These are phyloP conservation scores for Drosera spatulata DNA, from an alignment of 179 eudicot species.

Conservation along the genomic window DNA sequence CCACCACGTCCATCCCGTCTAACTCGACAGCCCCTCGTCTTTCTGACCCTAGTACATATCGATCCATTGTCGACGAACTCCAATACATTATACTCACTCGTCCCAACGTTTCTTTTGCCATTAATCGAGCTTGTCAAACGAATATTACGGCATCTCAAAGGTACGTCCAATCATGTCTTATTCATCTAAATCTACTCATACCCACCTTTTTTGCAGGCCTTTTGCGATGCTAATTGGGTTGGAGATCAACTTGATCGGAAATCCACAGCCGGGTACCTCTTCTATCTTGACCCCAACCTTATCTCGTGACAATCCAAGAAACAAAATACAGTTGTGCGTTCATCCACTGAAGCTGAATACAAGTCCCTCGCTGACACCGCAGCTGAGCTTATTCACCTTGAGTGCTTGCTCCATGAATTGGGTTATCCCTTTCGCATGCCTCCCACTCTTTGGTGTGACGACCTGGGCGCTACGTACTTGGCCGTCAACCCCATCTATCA, in stretches of 20 bases:
- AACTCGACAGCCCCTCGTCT: too few species aligned
- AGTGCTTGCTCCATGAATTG: background rate
- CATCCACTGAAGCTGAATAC: background rate
- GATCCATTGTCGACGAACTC: too few species aligned
- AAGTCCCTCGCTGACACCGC: background rate
- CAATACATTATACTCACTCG: too few species aligned
- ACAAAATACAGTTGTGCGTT: background rate
- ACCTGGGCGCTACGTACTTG: background rate
- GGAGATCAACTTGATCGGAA: background rate
- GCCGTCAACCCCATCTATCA: too few species aligned
- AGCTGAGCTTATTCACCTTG: background rate
- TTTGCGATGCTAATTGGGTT: constrained; percentile 1
- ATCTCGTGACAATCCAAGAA: background rate
- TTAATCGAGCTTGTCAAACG: background rate
- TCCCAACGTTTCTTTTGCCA: too few species aligned
- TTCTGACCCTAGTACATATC: too few species aligned
- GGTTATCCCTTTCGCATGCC: too few species aligned
- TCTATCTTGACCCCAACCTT: background rate
- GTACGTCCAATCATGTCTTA: background rate
- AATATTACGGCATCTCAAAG: background rate
- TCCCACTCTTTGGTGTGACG: background rate
- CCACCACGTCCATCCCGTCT: too few species aligned
- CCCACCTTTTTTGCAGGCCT: background rate
- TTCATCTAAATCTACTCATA: background rate
- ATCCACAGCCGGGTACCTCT: background rate